Percentiles rank a stretch among this genome's conserved stretches.
Evolutionary conservation across 306 rosid species (phyloP).

Genomic region (Dalbergia oliveri): DNA sequence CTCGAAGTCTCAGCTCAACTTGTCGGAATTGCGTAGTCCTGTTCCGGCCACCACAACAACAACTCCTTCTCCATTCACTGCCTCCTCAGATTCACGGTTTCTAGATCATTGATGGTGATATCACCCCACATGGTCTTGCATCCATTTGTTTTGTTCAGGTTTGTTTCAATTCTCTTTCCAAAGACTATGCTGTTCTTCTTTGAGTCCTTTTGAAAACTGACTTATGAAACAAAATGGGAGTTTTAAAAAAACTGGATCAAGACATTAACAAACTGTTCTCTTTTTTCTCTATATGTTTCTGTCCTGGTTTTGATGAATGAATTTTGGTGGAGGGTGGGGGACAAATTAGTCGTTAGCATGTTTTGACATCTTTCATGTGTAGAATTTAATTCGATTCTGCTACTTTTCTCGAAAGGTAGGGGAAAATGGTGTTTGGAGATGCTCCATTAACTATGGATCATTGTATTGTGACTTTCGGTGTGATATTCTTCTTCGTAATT

Average conservation of each 20-base stretch:
- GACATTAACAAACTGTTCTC: neutral
- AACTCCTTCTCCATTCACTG: conserved; percentile 28
- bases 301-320: conserved; percentile 27
- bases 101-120: conserved; percentile 23
- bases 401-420: neutral
- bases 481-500: neutral
- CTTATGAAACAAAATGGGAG: conserved; percentile 1
- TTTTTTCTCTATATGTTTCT: conserved; percentile 28
- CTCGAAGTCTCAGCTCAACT: conserved; percentile 51
- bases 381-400: conserved; percentile 4
- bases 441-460: neutral
- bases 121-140: conserved; percentile 56
- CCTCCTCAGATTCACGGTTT: conserved; percentile 51
- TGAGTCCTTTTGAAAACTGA: neutral
- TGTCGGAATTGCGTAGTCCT: conserved; percentile 38
- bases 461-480: conserved; percentile 18
- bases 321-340: conserved; percentile 29
- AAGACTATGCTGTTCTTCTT: neutral
- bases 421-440: conserved; percentile 5
- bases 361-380: conserved; percentile 32
- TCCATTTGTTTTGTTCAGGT: neutral
- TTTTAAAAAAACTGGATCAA: neutral
- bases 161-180: neutral
- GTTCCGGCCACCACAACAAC: conserved; percentile 28
- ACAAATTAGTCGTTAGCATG: conserved; percentile 7